A percentile compares a stretch with the other conserved stretches of the same genome.
These are phyloP conservation scores for Eucommia ulmoides DNA, from an alignment of 257 asterid genomes.

Conservation along the genomic window DNA sequence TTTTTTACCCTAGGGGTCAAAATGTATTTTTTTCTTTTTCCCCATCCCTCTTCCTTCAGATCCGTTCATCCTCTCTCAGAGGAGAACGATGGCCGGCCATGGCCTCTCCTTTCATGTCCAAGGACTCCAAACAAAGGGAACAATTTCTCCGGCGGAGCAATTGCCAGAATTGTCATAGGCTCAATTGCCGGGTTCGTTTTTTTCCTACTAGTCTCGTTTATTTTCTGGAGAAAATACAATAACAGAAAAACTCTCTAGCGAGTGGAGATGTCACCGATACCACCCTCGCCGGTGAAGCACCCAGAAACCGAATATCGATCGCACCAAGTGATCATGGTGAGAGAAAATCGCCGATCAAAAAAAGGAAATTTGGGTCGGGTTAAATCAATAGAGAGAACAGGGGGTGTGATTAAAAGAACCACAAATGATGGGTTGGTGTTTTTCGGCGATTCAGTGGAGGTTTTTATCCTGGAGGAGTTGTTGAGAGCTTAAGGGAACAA, in stretches of 20 bases:
- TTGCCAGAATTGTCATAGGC: slow-evolving; percentile 78
- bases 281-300: too few species aligned
- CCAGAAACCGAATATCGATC: slow-evolving; percentile 33
- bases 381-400: slow-evolving; percentile 32
- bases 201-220: slow-evolving; percentile 32
- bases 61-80: too few species aligned
- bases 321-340: slow-evolving; percentile 15
- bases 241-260: slow-evolving; percentile 24
- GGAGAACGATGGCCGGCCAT: too few species aligned
- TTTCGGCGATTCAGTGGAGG: slow-evolving; percentile 34
- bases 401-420: slow-evolving; percentile 14
- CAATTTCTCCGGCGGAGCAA: slow-evolving; percentile 75
- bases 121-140: too few species aligned
- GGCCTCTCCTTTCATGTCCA: too few species aligned
- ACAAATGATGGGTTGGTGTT: slow-evolving; percentile 32
- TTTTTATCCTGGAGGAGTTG: slow-evolving; percentile 66
- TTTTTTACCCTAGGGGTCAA: too few species aligned
- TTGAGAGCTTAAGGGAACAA: slow-evolving; percentile 84
- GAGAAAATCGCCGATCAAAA: slow-evolving; percentile 20
- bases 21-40: too few species aligned
- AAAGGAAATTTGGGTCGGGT: slow-evolving; percentile 35
- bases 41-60: too few species aligned
- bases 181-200: slow-evolving; percentile 40
- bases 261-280: too few species aligned
- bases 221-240: slow-evolving; percentile 26